A percentile compares a stretch with the other conserved stretches of the same genome.
phyloP scores from a whole-genome alignment of 2,329 filamentous ascomycete genomes.

The Penicillium sp. region DNA sequence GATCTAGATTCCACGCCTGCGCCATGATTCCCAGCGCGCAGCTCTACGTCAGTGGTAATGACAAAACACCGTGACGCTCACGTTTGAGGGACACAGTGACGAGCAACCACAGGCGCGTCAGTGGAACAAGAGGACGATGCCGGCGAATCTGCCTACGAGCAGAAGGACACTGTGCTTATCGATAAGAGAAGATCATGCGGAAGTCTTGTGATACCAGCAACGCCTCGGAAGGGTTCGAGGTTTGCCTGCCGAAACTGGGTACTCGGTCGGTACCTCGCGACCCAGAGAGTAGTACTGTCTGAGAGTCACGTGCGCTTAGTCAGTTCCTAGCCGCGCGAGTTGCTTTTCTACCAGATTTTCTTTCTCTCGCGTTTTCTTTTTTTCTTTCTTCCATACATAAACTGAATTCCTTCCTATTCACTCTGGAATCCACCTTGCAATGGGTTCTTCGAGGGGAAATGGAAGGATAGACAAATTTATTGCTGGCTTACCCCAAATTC shows the following conservation, averaged over 20 bases:
- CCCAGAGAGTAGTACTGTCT: too few relatives aligned
- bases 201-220: background rate
- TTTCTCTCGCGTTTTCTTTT: slow-evolving; percentile 20
- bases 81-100: background rate
- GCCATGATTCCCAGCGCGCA: slow-evolving; percentile 6
- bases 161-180: slow-evolving; percentile 24
- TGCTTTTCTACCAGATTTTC: slow-evolving; percentile 20
- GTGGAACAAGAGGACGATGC: background rate
- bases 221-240: too few relatives aligned
- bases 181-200: slow-evolving; percentile 22
- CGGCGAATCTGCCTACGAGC: slow-evolving; percentile 5
- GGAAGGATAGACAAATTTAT: slow-evolving; percentile 38
- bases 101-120: background rate
- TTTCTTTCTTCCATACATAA: slow-evolving; percentile 30
- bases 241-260: too few relatives aligned
- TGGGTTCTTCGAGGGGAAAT: slow-evolving; percentile 44
- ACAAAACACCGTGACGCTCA: background rate
- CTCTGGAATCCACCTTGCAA: slow-evolving; percentile 37
- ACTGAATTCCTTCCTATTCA: slow-evolving; percentile 45
- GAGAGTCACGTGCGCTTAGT: slow-evolving; percentile 15
- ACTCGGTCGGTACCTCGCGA: too few relatives aligned
- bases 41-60: background rate
- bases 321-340: slow-evolving; percentile 5
- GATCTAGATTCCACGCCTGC: slow-evolving; percentile 21
- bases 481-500: slow-evolving; percentile 44